Evolutionary conservation across 2,329 filamentous ascomycete genomes (phyloP).

Genomic region (Aspergillus phoenicis): DNA sequence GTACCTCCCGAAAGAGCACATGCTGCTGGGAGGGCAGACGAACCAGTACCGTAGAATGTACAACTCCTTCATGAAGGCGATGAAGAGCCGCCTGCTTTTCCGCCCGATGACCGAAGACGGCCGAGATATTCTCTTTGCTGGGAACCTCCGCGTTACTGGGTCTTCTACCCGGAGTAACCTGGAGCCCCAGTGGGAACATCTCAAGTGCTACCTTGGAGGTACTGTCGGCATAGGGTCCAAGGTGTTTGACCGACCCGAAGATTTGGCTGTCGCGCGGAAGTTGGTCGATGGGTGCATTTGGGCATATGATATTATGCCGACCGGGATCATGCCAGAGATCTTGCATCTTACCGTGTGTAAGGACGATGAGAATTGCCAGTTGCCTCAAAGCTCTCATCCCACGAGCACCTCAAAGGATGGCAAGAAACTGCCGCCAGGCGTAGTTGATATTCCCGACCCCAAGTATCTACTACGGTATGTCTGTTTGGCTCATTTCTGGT

Average conservation of each 20-base stretch:
- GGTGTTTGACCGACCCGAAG: conserved; percentile 57
- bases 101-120: conserved; percentile 47
- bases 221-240: conserved; percentile 64
- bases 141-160: conserved; percentile 28
- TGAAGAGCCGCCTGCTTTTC: conserved; percentile 48
- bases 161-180: conserved; percentile 22
- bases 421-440: conserved; percentile 31
- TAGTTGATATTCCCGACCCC: conserved; percentile 29
- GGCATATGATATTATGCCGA: conserved; percentile 60
- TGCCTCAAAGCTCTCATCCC: conserved; percentile 19
- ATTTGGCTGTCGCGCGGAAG: conserved; percentile 58
- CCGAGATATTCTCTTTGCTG: conserved; percentile 45
- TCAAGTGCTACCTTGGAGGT: conserved; percentile 63
- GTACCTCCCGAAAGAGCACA: conserved; percentile 53
- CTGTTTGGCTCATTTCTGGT: background rate
- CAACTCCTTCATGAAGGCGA: conserved; percentile 40
- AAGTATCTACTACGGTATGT: conserved; percentile 37
- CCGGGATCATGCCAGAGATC: conserved; percentile 64
- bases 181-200: conserved; percentile 55
- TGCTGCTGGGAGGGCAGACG: conserved; percentile 46
- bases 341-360: conserved; percentile 57
- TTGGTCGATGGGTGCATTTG: conserved; percentile 64
- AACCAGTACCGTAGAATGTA: conserved; percentile 50
- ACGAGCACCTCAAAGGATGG: conserved; percentile 9
- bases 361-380: conserved; percentile 44